phyloP scores from a whole-genome alignment of 2,329 filamentous ascomycete genomes.

The Reticulascus tulasneorum region DNA sequence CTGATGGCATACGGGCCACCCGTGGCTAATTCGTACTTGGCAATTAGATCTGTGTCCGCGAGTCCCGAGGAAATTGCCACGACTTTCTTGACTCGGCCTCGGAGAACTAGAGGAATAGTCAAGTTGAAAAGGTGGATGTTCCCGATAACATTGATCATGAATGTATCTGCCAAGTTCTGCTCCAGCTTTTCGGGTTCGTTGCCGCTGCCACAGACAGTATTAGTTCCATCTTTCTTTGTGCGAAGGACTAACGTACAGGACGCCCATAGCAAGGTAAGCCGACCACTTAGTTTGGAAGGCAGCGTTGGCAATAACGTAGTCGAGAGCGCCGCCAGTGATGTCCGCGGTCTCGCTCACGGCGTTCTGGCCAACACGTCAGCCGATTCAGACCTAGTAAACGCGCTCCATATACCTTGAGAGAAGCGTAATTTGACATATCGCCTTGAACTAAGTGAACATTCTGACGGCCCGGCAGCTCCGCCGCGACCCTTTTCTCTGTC shows the following conservation, averaged over 20 bases:
- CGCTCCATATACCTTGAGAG: constrained; percentile 27
- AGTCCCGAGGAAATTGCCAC: constrained; percentile 44
- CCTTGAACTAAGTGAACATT: constrained; percentile 39
- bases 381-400: too few species aligned
- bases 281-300: constrained; percentile 28
- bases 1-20: constrained; percentile 39
- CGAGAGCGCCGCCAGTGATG: constrained; percentile 37
- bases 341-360: constrained; percentile 17
- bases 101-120: constrained; percentile 48
- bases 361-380: too few species aligned
- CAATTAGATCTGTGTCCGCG: constrained; percentile 41
- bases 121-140: constrained; percentile 49
- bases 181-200: constrained; percentile 8
- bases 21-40: constrained; percentile 28
- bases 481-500: constrained; percentile 37
- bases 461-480: constrained; percentile 29
- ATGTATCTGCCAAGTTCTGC: constrained; percentile 12
- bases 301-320: constrained; percentile 51
- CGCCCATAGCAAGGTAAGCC: constrained; percentile 26
- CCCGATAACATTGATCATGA: constrained; percentile 47
- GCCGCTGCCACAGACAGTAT: not conserved
- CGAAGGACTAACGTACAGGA: constrained; percentile 26
- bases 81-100: constrained; percentile 51
- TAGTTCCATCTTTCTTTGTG: not conserved
- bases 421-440: constrained; percentile 36